Base-by-base conservation (phyloP, 495 filamentous ascomycete genomes). In the Lepidopterella palustris region DNA sequence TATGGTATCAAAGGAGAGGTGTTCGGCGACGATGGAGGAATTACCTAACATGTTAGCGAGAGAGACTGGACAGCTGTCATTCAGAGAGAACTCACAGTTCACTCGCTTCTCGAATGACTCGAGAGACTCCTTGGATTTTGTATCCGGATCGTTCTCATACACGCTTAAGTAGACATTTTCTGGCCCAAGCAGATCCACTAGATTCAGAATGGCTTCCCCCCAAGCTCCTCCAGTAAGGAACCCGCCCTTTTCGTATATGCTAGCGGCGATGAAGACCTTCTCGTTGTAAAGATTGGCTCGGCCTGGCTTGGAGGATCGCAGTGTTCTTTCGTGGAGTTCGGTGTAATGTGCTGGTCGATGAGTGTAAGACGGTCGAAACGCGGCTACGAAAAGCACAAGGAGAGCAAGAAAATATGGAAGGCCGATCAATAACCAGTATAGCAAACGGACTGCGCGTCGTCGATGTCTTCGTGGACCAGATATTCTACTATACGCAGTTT, bases 241-340 rank as follows among this genome's bases (percentile, higher is more conserved):
- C 4, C 82, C 83, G 0, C 67, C 76, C 10, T 73, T 74, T 64
- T 93, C 86, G 65, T 88, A 86, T 45, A 92, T 77, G 64, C 84
- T 90, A 15, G 86, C 84, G 5, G 85, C 85, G 57, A 92, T 87
- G 68, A 88, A 92, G 15, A 92, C 76, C 60, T 84, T 87, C 67
- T 90, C 83, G 39, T 81, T 74, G 21, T 76, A 66, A 1, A 79
- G 72, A 64, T 91, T 90, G 13, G 81, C 85, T 29, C 84, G 76
- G 2, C 85, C 86, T 9, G 64, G 64, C 26, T 26, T 20, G 15
- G 45, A 58, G n/a, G 40, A 29, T 15, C 9, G 21, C 20, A 18
- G 11, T 13, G 47, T 4, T 50, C 47, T 50, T 21, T 15, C 32
- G 25, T 26, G 55, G 24, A 58, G 55, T 25, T 45, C 55, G 11